Conservation (phyloP, 495 filamentous ascomycete species). For the Cudoniella acicularis region DNA sequence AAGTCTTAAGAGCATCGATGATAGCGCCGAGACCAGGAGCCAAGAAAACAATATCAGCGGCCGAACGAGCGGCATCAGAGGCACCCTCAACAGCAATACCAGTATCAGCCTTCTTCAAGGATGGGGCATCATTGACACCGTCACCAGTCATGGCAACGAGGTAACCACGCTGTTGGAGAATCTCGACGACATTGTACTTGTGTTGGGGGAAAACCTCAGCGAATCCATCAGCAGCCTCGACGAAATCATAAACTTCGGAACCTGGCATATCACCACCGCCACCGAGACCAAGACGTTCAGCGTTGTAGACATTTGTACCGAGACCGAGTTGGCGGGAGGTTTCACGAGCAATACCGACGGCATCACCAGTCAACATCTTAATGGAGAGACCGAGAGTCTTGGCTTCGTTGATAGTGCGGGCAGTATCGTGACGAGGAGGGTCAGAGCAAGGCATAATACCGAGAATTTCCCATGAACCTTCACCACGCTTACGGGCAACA, state of each 20-base stretch:
- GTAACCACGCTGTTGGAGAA: slow-evolving; percentile 94
- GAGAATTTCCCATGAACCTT: slow-evolving; percentile 80
- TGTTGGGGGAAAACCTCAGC: slow-evolving; percentile 96
- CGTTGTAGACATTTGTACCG: slow-evolving; percentile 91
- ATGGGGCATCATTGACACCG: slow-evolving; percentile 96
- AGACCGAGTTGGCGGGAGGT: slow-evolving; percentile 87
- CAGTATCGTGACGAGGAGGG: slow-evolving; percentile 87
- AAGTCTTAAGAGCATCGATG: slow-evolving; percentile 89
- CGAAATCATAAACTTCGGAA: slow-evolving; percentile 90
- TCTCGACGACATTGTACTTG: slow-evolving; percentile 97
- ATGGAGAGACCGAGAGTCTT: slow-evolving; percentile 82
- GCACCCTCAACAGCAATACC: slow-evolving; percentile 93
- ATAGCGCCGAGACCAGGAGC: slow-evolving; percentile 89
- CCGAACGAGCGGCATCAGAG: slow-evolving; percentile 87
- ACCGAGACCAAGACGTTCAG: slow-evolving; percentile 67
- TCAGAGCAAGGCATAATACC: slow-evolving; percentile 93
- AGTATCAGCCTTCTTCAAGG: slow-evolving; percentile 92
- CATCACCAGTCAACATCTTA: slow-evolving; percentile 97
- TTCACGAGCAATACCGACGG: slow-evolving; percentile 88
- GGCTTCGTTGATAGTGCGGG: slow-evolving; percentile 85
- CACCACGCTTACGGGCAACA: slow-evolving; percentile 80
- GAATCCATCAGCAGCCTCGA: slow-evolving; percentile 92
- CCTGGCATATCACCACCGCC: slow-evolving; percentile 89
- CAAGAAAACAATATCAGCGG: slow-evolving; percentile 91
- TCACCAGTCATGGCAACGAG: slow-evolving; percentile 98